Evolutionary conservation across 2,329 filamentous ascomycete species (phyloP).

Genomic region (Aspergillus transmontanensis): DNA sequence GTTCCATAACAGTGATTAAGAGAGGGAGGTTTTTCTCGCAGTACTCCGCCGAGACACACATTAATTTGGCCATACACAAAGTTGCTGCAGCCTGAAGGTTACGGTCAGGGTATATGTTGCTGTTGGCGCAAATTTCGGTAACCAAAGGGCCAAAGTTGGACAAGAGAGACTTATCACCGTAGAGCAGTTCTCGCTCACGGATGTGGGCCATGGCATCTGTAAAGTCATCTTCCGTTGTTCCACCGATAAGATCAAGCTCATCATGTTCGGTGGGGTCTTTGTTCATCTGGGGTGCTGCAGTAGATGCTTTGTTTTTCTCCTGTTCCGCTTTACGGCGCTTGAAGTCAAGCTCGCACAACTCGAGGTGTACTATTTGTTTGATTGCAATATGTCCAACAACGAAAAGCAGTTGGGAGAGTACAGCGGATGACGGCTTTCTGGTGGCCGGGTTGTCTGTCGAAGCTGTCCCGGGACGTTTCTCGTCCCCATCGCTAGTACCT

Average conservation of each 20-base stretch:
- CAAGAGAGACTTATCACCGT: conserved; percentile 81
- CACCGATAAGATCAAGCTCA: conserved; percentile 93
- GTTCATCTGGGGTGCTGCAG: conserved; percentile 48
- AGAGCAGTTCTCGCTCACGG: conserved; percentile 80
- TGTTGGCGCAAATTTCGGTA: conserved; percentile 91
- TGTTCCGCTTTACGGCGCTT: conserved; percentile 78
- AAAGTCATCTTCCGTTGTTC: conserved; percentile 93
- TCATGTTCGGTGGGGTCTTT: conserved; percentile 71
- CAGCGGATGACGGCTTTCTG: conserved; percentile 67
- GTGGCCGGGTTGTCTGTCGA: conserved; percentile 39
- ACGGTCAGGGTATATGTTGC: conserved; percentile 85
- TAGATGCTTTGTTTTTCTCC: conserved; percentile 51
- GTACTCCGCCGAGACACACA: conserved; percentile 97
- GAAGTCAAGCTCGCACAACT: conserved; percentile 96
- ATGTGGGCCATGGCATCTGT: conserved; percentile 84
- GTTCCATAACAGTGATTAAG: conserved; percentile 96
- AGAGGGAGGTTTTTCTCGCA: conserved; percentile 91
- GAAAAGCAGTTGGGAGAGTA: conserved; percentile 87
- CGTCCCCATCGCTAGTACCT: conserved; percentile 32
- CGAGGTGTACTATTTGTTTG: conserved; percentile 97
- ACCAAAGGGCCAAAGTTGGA: conserved; percentile 89
- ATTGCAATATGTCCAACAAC: conserved; percentile 96
- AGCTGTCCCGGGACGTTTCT: conserved; percentile 37
- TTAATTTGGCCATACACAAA: conserved; percentile 92
- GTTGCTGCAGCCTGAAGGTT: conserved; percentile 92